Conservation (phyloP, 805 yeast genomes). For the Lipomyces starkeyi region DNA sequence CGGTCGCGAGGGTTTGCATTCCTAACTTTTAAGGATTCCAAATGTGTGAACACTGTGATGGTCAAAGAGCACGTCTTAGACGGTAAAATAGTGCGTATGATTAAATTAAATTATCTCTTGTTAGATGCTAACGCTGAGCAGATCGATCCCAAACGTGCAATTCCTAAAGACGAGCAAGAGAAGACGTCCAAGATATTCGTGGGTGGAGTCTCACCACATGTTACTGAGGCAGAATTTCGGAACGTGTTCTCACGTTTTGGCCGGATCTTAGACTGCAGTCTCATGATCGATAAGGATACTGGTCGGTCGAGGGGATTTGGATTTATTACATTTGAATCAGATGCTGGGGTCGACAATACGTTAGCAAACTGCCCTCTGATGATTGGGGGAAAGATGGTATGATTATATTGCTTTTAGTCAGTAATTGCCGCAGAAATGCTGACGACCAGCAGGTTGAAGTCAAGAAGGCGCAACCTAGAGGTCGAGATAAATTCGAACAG, state of each 20-base stretch:
- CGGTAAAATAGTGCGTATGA: slow-evolving; percentile 67
- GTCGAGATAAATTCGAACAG: slow-evolving; percentile 25
- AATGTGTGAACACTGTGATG: slow-evolving; percentile 84
- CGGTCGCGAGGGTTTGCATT: slow-evolving; percentile 95
- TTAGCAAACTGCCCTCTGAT: slow-evolving; percentile 80
- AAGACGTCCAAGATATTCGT: slow-evolving; percentile 96
- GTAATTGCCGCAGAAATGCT: neutral
- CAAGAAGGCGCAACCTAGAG: slow-evolving; percentile 53
- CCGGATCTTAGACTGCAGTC: slow-evolving; percentile 89
- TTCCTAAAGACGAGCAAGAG: slow-evolving; percentile 96
- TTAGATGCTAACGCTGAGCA: slow-evolving; percentile 1
- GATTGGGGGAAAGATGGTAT: slow-evolving; percentile 72
- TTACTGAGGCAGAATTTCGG: slow-evolving; percentile 87
- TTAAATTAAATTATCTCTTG: neutral
- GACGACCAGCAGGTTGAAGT: slow-evolving; percentile 45
- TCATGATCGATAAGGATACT: slow-evolving; percentile 96
- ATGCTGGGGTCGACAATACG: slow-evolving; percentile 90
- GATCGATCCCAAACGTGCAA: slow-evolving; percentile 96
- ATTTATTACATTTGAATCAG: slow-evolving; percentile 92
- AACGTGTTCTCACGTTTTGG: slow-evolving; percentile 88
- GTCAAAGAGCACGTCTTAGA: slow-evolving; percentile 86
- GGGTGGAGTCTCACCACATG: slow-evolving; percentile 95
- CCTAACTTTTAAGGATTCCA: slow-evolving; percentile 80
- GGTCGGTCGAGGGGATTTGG: slow-evolving; percentile 98
- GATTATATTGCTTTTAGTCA: neutral